Evolutionary conservation across 192 early-diverging fungal species (phyloP), one percentile per base, ranked within the genome.

Genomic region (Backusella luteola): DNA sequence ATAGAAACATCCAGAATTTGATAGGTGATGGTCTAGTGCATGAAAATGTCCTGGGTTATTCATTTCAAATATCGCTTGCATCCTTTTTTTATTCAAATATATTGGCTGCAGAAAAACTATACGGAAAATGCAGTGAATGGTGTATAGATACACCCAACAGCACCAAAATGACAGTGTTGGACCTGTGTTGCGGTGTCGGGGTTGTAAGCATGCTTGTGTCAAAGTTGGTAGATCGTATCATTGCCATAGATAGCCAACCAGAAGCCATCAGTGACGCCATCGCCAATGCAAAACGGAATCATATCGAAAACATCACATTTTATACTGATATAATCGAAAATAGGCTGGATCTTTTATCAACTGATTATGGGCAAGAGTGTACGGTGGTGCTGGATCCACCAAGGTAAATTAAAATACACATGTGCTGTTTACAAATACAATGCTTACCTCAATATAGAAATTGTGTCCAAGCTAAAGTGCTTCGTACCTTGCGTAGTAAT

Each of bases 311-410:
- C 12, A 29, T 29, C 26, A 63, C 23, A 4, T 63, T 63, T 73
- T 85, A 86, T 63, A 83, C 80, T 66, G 83, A 80, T 41, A 86
- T 85, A 46, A 90, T 93, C 17, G 94, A 95, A 77, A 83, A 91
- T 11, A 84, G 70, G 34, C 69, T 85, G 17, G 44, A 75, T 72
- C 52, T 80, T 32, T 42, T 84, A 3, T 67, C 76, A 26, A 38
- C 74, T 11, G 71, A 80, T 23, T 12, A 21, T 19, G 74, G 84
- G 35, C 88, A 89, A 77, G 77, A 86, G 34, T 87, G 91, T 0
- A 86, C 94, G 23, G 94, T 91, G 9, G 85, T 95, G 4, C 69
- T 95, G 56, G 94, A 95, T 81, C 94, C 94, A 12, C 93, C 94
- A 39, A 82, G 89, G 84, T 84, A 84, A 59, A 66, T 34, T 29